Conservation (phyloP, 495 filamentous ascomycete species). For the Hypoxylon lienhwacheense region DNA sequence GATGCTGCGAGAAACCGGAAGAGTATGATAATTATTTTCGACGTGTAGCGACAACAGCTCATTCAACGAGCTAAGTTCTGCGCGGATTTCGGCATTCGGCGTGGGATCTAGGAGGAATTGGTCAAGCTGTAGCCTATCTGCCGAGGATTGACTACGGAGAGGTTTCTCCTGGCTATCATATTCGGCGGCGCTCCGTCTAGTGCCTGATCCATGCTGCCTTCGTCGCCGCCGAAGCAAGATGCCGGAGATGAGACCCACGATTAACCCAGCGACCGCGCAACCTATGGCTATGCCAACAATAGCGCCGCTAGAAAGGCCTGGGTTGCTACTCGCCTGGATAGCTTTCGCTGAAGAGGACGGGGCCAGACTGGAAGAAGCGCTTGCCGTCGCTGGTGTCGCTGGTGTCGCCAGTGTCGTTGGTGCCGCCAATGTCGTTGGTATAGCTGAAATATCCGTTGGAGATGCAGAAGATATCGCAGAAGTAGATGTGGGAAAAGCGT, state of each 20-base stretch:
- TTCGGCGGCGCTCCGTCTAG: not conserved
- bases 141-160: not conserved
- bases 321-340: not conserved
- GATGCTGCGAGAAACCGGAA: constrained; percentile 28
- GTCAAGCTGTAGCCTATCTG: constrained; percentile 28
- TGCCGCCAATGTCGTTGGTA: too few species aligned
- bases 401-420: not conserved
- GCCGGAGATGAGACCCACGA: constrained; percentile 29
- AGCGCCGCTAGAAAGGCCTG: constrained; percentile 15
- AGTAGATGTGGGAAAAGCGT: constrained; percentile 1
- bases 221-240: constrained; percentile 23
- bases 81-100: constrained; percentile 35
- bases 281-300: constrained; percentile 37
- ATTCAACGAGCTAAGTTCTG: constrained; percentile 36
- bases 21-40: constrained; percentile 40
- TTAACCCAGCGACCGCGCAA: constrained; percentile 33
- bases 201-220: not conserved
- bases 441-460: constrained; percentile 4
- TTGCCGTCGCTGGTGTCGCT: not conserved
- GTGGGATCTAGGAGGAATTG: constrained; percentile 39
- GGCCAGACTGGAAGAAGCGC: not conserved
- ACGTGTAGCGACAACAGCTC: constrained; percentile 41
- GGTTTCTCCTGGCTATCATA: constrained; percentile 25
- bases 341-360: not conserved
- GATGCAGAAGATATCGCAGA: constrained; percentile 6